A percentile compares a stretch with the other conserved stretches of the same genome.
Evolutionary conservation across 2,329 filamentous ascomycete genomes (phyloP).

Genomic region (Talaromyces sp.): DNA sequence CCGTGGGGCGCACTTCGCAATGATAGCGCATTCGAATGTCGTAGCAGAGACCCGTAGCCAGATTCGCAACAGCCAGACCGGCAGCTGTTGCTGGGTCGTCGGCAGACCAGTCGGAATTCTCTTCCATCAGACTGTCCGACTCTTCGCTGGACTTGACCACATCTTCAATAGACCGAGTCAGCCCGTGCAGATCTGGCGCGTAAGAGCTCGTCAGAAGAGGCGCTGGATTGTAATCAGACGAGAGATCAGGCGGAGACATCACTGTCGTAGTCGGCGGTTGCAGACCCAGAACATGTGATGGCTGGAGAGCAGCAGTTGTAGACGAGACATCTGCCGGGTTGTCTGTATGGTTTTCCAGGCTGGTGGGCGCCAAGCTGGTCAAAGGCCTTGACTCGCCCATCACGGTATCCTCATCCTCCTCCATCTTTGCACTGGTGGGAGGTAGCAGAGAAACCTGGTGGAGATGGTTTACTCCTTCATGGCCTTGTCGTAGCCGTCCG

Average conservation of each 20-base stretch:
- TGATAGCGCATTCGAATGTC: slow-evolving; percentile 95
- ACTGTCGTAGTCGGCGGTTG: neutral
- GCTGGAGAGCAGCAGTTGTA: neutral
- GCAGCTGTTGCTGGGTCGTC: slow-evolving; percentile 29
- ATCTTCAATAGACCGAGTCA: slow-evolving; percentile 21
- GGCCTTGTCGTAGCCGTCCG: neutral
- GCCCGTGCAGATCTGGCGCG: slow-evolving; percentile 10
- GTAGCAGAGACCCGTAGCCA: slow-evolving; percentile 76
- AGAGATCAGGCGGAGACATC: neutral
- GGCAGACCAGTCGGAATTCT: slow-evolving; percentile 38
- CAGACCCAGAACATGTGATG: neutral
- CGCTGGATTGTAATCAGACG: neutral
- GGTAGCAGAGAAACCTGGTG: slow-evolving; percentile 2
- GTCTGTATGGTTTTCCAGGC: neutral
- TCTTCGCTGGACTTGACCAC: slow-evolving; percentile 15
- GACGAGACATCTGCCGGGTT: neutral
- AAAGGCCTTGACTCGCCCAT: slow-evolving; percentile 24
- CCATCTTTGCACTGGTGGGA: slow-evolving; percentile 15
- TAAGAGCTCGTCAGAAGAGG: neutral
- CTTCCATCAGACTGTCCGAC: slow-evolving; percentile 30
- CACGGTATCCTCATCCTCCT: slow-evolving; percentile 34
- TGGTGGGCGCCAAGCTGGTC: neutral
- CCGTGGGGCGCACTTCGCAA: slow-evolving; percentile 65
- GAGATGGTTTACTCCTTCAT: slow-evolving; percentile 9
- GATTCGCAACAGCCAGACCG: slow-evolving; percentile 41